Conservation (phyloP, 1,139 yeast genomes). For the Sugiyamaella grinbergsii region DNA sequence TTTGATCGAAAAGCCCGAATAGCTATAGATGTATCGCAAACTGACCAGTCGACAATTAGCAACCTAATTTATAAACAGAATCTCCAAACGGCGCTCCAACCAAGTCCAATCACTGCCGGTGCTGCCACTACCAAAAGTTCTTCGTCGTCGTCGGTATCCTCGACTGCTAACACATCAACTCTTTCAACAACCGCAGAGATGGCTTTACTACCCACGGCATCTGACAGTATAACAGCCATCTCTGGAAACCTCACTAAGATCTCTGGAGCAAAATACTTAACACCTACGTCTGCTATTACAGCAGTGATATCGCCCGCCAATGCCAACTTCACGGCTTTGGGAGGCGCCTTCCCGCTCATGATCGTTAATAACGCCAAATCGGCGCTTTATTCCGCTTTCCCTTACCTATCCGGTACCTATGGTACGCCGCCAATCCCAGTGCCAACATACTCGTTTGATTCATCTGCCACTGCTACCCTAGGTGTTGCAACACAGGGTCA, state of each 20-base stretch:
- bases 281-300: constrained; percentile 11
- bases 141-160: background rate
- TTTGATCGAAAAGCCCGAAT: background rate
- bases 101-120: too few relatives aligned
- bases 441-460: constrained; percentile 1
- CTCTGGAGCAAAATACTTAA: constrained; percentile 11
- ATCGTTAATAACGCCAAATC: constrained; percentile 12
- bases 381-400: constrained; percentile 13
- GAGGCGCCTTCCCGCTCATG: constrained; percentile 24
- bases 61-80: background rate
- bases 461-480: constrained; percentile 1
- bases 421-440: constrained; percentile 19
- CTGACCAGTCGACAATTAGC: background rate
- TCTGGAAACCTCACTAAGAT: constrained; percentile 26
- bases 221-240: constrained; percentile 16
- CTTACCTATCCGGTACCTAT: constrained; percentile 7
- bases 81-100: too few relatives aligned
- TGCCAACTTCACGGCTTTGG: constrained; percentile 21
- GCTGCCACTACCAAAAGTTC: too few relatives aligned
- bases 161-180: background rate
- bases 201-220: background rate
- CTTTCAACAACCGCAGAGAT: background rate
- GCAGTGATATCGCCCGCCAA: constrained; percentile 16
- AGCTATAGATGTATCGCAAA: background rate
- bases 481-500: background rate